phyloP scores from a whole-genome alignment of 352 stramenopile species.

The Phytophthora brassicae region DNA sequence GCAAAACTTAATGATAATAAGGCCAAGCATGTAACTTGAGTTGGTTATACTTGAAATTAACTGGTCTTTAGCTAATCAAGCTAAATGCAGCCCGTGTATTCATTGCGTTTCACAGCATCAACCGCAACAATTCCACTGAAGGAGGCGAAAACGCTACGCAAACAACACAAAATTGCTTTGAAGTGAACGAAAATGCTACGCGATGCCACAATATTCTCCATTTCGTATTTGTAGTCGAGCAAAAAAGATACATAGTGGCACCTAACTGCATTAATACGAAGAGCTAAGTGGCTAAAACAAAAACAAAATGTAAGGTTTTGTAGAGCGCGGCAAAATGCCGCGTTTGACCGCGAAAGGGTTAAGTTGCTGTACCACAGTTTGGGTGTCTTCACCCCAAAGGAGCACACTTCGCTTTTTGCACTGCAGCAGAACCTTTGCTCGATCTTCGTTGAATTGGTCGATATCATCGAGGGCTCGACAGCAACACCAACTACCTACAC shows the following conservation, averaged over 20 bases:
- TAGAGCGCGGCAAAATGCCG: neutral
- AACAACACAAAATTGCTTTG: too few species aligned
- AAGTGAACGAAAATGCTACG: neutral
- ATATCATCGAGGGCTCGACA: too few species aligned
- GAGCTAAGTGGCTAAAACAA: neutral
- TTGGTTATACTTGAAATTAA: neutral
- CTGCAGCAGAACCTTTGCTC: too few species aligned
- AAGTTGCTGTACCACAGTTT: too few species aligned
- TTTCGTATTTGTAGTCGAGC: neutral
- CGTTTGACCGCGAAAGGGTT: too few species aligned
- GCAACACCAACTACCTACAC: too few species aligned
- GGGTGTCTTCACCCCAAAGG: too few species aligned
- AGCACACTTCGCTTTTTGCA: too few species aligned
- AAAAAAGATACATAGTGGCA: neutral
- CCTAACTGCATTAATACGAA: neutral
- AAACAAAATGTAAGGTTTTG: neutral
- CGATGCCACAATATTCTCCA: neutral
- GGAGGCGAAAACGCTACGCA: neutral
- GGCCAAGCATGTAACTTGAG: neutral
- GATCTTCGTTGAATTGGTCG: too few species aligned
- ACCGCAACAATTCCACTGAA: neutral
- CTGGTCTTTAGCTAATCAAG: neutral
- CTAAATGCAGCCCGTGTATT: neutral
- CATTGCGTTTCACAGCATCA: neutral
- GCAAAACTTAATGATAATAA: neutral